Evolutionary conservation across 2,329 filamentous ascomycete genomes (phyloP), one percentile per base, ranked within the genome.

Genomic region (Pyrenochaeta sp.): DNA sequence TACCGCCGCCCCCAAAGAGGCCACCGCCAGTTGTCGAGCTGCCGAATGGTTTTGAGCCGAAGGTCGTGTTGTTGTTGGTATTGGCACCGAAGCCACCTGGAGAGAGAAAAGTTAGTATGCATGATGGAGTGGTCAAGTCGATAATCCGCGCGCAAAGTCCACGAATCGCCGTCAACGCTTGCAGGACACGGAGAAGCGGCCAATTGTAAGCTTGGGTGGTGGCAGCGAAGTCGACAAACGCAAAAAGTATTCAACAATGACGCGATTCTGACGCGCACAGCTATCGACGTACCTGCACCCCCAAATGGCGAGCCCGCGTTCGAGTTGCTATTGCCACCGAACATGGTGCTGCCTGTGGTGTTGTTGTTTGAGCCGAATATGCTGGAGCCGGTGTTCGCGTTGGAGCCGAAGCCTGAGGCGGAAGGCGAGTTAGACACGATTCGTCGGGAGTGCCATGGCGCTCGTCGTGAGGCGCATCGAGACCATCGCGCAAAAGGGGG

Each of bases 361-460:
- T 63, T 69, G 56, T 61, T 71, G 41, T 61, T 69, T 20, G 66
- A 59, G 54, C 74, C 75, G 46, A 77, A 77, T 58, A 72, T 64
- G 61, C 67, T 69, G 37, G 66, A 58, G 49, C 68, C 67, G 46
- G 69, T 69, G 54, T 69, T 74, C 42, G 62, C 49, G 49, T 63
- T 70, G 56, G 72, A 73, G 58, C 74, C 73, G 63, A 77, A 77
- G 69, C 74, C 75, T 77, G 73, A 71, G 69, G 63, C 65, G 69
- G 67, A 66, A 61, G 66, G 67, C 66, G 68, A 68, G 70, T 78
- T 73, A 78, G 71, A 73, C 64, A 64, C 64, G 60, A 61, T 68
- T 68, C 48, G 54, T 68, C 59, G 61, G 66, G 60, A 57, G 55
- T 54, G 58, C 60, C 60, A 58, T 54, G 61, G 64, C 64, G 60